These are phyloP conservation scores for Oryza punctata DNA, from an alignment of 176 grass and related monocot species.

Conservation along the genomic window DNA sequence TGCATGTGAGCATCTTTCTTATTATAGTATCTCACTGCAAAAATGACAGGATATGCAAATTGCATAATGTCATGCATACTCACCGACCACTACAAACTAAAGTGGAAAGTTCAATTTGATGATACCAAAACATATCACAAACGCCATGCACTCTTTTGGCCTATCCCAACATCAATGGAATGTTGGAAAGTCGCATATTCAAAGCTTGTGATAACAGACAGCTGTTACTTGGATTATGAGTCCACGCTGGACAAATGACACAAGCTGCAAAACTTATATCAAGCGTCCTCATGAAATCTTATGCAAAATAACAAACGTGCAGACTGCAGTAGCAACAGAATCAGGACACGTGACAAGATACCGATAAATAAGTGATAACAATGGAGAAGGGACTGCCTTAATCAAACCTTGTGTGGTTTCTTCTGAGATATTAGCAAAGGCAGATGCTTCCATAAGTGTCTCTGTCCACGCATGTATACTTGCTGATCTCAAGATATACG, in stretches of 20 bases:
- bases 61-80: background rate
- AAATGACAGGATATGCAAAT: background rate
- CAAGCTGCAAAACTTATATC: background rate
- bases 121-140: background rate
- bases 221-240: background rate
- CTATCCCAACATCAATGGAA: background rate
- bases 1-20: background rate
- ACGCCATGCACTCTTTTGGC: background rate
- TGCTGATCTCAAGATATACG: conserved; percentile 68
- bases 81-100: background rate
- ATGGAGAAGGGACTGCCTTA: background rate
- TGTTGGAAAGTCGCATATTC: background rate
- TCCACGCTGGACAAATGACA: background rate
- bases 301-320: background rate
- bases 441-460: conserved; percentile 89
- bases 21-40: background rate
- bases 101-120: background rate
- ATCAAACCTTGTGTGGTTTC: conserved; percentile 51
- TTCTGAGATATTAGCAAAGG: conserved; percentile 73
- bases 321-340: background rate
- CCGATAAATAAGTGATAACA: background rate
- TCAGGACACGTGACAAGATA: background rate
- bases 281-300: background rate
- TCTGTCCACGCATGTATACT: conserved; percentile 90
- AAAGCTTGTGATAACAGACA: background rate